Percentiles rank a stretch among this genome's conserved stretches.
Conservation (phyloP, 2,329 filamentous ascomycete species). For the Dothiorella sarmentorum region DNA sequence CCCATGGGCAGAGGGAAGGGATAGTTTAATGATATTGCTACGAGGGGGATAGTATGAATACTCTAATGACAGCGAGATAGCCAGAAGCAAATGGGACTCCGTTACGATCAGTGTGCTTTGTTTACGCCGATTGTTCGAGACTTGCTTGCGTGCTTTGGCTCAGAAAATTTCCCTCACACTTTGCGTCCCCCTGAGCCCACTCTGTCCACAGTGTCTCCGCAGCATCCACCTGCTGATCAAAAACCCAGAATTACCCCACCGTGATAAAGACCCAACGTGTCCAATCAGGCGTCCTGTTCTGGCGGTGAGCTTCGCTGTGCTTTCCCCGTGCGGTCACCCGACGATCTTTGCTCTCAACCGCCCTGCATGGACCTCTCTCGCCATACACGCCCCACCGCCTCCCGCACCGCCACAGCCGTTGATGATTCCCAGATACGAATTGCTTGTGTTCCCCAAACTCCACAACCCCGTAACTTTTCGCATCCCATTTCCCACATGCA, state of each 20-base stretch:
- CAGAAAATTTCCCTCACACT: too few relatives aligned
- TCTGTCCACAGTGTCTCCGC: neutral
- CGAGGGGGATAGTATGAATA: neutral
- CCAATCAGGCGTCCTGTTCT: neutral
- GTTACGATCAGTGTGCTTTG: too few relatives aligned
- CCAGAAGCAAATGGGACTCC: neutral
- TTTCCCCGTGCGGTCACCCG: neutral
- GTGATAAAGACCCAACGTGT: neutral
- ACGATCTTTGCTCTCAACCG: neutral
- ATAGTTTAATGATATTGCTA: conserved; percentile 2
- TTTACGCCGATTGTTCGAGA: too few relatives aligned
- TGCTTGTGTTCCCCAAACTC: too few relatives aligned
- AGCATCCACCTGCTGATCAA: neutral
- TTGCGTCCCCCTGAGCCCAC: conserved; percentile 5
- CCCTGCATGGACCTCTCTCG: neutral
- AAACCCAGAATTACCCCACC: neutral
- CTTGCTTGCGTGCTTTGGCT: too few relatives aligned
- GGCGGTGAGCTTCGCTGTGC: neutral
- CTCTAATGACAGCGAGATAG: neutral
- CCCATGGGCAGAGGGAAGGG: neutral
- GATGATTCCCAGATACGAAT: too few relatives aligned
- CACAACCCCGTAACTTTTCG: too few relatives aligned
- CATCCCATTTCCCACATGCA: neutral
- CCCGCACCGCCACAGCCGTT: conserved; percentile 2
- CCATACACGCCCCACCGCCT: neutral